Conservation (phyloP, 495 filamentous ascomycete genomes). For the Apiosordaria backusii region DNA sequence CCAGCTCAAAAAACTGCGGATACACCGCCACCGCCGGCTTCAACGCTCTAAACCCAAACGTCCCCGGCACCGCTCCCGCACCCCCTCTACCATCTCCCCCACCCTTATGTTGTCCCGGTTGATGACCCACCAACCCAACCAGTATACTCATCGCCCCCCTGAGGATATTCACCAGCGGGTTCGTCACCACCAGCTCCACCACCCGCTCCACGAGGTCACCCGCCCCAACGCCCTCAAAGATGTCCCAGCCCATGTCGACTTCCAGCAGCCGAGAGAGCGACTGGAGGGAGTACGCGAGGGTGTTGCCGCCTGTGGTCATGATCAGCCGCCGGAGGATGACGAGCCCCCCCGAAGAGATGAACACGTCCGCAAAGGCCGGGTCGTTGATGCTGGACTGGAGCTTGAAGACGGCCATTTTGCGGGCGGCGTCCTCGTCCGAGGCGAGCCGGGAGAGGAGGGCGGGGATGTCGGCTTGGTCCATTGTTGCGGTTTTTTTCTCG, state of each 20-base stretch:
- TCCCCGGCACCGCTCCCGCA: conserved; percentile 37
- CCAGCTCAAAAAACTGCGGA: conserved; percentile 90
- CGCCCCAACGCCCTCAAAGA: conserved; percentile 50
- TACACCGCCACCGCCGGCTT: conserved; percentile 88
- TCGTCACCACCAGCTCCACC: conserved; percentile 90
- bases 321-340: conserved; percentile 75
- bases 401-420: conserved; percentile 99
- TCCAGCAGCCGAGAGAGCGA: conserved; percentile 82
- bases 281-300: conserved; percentile 88
- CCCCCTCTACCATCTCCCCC: not conserved
- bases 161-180: conserved; percentile 95
- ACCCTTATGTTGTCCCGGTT: too few species aligned
- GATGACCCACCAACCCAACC: conserved; percentile 74
- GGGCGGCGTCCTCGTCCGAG: conserved; percentile 74
- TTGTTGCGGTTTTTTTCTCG: conserved; percentile 17
- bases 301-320: conserved; percentile 84
- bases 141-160: conserved; percentile 95
- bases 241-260: conserved; percentile 97
- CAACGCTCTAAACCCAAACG: conserved; percentile 82
- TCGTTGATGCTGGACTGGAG: conserved; percentile 91
- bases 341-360: conserved; percentile 85
- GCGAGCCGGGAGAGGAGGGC: conserved; percentile 53
- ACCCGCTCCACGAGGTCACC: conserved; percentile 63
- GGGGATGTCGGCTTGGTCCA: conserved; percentile 55
- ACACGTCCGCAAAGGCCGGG: conserved; percentile 93